Percentiles rank a stretch among this genome's conserved stretches.
These are phyloP conservation scores for Sporothrix dimorphospora DNA, from an alignment of 2,329 filamentous ascomycete species.

Conservation along the genomic window DNA sequence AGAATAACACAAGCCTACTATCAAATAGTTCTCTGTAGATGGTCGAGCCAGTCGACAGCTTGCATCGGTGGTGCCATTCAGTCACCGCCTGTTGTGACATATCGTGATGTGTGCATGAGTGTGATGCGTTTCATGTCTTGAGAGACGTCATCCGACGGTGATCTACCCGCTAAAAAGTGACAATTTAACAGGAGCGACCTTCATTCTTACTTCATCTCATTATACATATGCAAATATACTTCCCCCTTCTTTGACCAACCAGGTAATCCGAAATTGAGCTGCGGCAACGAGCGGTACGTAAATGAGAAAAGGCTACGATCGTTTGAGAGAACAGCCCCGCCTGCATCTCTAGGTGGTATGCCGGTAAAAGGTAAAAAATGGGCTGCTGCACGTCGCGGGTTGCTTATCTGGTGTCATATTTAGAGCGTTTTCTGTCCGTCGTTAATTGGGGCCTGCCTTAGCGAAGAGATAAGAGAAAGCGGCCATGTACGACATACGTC, in stretches of 20 bases:
- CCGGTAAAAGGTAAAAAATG: not conserved
- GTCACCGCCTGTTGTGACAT: not conserved
- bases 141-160: not conserved
- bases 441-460: not conserved
- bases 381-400: not conserved
- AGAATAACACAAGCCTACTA: not conserved
- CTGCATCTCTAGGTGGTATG: not conserved
- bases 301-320: not conserved
- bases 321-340: not conserved
- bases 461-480: constrained; percentile 12
- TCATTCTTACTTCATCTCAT: not conserved
- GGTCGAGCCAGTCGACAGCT: no score
- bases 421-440: not conserved
- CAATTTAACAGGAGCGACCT: not conserved
- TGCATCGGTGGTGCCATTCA: not conserved
- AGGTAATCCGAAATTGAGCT: constrained; percentile 7
- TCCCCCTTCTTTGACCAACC: not conserved
- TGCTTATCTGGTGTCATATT: not conserved
- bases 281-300: constrained; percentile 10
- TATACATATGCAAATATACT: not conserved
- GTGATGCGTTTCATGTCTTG: not conserved
- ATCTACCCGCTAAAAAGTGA: not conserved
- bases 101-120: not conserved
- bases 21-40: not conserved
- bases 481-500: not conserved